These are phyloP conservation scores for Decorospora gaudefroyi DNA, from an alignment of 2,329 filamentous ascomycete species.

Conservation along the genomic window DNA sequence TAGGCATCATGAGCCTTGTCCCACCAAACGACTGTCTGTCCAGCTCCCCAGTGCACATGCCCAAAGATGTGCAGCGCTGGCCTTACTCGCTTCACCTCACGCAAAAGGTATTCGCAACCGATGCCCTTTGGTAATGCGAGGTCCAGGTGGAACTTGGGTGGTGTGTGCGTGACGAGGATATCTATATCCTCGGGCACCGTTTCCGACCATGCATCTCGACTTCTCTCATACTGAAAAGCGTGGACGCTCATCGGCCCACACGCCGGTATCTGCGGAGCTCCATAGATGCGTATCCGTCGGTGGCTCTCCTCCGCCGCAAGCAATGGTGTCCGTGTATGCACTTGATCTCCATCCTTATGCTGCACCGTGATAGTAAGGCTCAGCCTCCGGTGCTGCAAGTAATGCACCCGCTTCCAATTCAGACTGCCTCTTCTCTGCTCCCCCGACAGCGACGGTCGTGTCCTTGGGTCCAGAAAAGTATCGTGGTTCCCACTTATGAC, in stretches of 20 bases:
- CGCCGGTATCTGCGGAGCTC: slow-evolving; percentile 76
- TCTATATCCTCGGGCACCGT: slow-evolving; percentile 74
- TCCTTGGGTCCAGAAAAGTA: slow-evolving; percentile 74
- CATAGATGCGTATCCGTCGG: slow-evolving; percentile 72
- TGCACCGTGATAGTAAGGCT: slow-evolving; percentile 58
- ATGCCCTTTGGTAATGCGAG: slow-evolving; percentile 62
- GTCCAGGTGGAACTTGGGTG: slow-evolving; percentile 73
- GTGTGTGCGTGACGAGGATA: slow-evolving; percentile 79
- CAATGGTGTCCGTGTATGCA: slow-evolving; percentile 24
- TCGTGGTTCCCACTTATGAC: slow-evolving; percentile 90
- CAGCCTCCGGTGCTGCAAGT: slow-evolving; percentile 71
- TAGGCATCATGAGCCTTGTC: slow-evolving; percentile 73
- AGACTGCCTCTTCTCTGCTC: slow-evolving; percentile 62
- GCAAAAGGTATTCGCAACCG: slow-evolving; percentile 71
- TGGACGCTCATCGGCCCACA: slow-evolving; percentile 69
- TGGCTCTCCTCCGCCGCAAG: slow-evolving; percentile 22
- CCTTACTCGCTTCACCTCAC: slow-evolving; percentile 73
- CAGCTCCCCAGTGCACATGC: slow-evolving; percentile 78
- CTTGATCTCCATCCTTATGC: slow-evolving; percentile 8
- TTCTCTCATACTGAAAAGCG: slow-evolving; percentile 75
- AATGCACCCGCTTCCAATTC: slow-evolving; percentile 70
- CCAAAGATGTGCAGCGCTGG: slow-evolving; percentile 82
- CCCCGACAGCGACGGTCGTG: slow-evolving; percentile 55
- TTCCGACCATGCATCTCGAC: slow-evolving; percentile 70
- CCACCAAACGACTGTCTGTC: slow-evolving; percentile 71